These are phyloP conservation scores for Physaria fendleri DNA, from an alignment of 345 rosid species.

Conservation along the genomic window DNA sequence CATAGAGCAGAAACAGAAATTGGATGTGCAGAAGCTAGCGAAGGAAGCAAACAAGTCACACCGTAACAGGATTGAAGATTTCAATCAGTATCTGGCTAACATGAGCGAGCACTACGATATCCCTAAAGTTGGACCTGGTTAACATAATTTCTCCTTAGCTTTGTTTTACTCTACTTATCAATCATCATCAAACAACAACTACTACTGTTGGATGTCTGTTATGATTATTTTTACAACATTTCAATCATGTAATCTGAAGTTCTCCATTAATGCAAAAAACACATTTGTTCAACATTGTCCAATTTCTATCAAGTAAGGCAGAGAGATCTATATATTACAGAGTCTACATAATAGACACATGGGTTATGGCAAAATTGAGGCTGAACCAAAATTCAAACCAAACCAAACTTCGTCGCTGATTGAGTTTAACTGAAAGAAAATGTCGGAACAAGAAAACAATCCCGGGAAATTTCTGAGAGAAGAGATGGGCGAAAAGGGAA, in stretches of 20 bases:
- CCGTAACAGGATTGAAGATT: constrained; percentile 77
- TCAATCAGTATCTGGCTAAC: constrained; percentile 81
- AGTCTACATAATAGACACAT: background rate
- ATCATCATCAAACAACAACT: too few relatives aligned
- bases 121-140: constrained; percentile 93
- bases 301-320: background rate
- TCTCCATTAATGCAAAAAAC: background rate
- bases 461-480: background rate
- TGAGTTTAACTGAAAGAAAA: background rate
- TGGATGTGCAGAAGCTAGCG: constrained; percentile 56
- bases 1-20: constrained; percentile 64
- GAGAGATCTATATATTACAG: background rate
- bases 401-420: background rate
- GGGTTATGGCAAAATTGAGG: too few relatives aligned
- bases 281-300: background rate
- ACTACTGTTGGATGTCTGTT: constrained; percentile 14
- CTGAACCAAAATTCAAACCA: background rate
- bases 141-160: constrained; percentile 9
- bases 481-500: constrained; percentile 43
- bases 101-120: constrained; percentile 91
- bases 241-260: background rate
- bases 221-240: background rate
- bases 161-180: too few relatives aligned
- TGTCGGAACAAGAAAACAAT: background rate
- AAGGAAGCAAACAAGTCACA: constrained; percentile 78